Percentiles rank a stretch among this genome's conserved stretches.
phyloP scores from a whole-genome alignment of 257 asterid genomes.

The Prunella vulgaris region DNA sequence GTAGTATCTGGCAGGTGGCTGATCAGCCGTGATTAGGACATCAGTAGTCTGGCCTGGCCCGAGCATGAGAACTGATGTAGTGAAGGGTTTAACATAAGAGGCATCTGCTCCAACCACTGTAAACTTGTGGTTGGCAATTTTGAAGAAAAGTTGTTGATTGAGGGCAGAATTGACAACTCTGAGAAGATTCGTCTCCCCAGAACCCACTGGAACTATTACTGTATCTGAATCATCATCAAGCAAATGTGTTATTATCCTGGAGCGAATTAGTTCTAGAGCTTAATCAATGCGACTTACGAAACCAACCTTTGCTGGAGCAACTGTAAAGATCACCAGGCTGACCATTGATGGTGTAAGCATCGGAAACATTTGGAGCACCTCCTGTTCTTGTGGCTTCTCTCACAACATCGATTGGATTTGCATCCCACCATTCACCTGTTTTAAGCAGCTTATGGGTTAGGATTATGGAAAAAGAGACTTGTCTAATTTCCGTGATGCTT shows the following conservation, averaged over 20 bases:
- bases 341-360: slow-evolving; percentile 81
- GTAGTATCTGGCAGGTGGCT: slow-evolving; percentile 72
- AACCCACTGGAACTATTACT: slow-evolving; percentile 43
- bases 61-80: slow-evolving; percentile 73
- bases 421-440: slow-evolving; percentile 93
- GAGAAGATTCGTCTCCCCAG: slow-evolving; percentile 69
- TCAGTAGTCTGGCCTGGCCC: slow-evolving; percentile 95
- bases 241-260: not conserved
- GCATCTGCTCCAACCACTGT: slow-evolving; percentile 90
- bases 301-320: slow-evolving; percentile 71
- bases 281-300: not conserved
- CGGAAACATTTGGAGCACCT: slow-evolving; percentile 66
- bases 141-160: slow-evolving; percentile 78
- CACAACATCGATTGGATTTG: slow-evolving; percentile 67
- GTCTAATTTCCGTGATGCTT: not conserved
- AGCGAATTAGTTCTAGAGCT: not conserved
- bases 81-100: slow-evolving; percentile 72
- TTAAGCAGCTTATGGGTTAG: not conserved
- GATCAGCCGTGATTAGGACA: slow-evolving; percentile 60
- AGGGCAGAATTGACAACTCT: slow-evolving; percentile 68
- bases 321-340: slow-evolving; percentile 88
- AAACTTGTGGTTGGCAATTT: slow-evolving; percentile 69
- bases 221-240: slow-evolving; percentile 47
- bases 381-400: slow-evolving; percentile 74
- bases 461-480: not conserved